Percentiles rank a stretch among this genome's conserved stretches.
Evolutionary conservation across 2,329 filamentous ascomycete species (phyloP).

Genomic region (Colletotrichum sp.): DNA sequence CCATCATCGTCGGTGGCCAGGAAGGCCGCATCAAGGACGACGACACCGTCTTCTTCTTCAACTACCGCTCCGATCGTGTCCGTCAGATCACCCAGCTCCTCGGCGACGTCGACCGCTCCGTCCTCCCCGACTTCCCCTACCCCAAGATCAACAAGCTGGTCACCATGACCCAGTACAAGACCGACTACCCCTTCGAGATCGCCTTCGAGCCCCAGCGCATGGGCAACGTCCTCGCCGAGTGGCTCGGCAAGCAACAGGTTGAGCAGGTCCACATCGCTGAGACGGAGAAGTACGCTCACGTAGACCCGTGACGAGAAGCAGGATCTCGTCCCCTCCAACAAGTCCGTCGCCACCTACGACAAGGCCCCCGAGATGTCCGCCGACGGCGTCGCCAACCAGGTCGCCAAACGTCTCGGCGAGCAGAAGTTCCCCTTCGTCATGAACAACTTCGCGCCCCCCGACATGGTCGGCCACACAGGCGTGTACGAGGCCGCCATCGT

Average conservation of each 20-base stretch:
- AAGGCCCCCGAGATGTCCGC: conserved; percentile 95
- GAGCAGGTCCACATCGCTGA: conserved; percentile 97
- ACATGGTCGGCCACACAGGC: conserved; percentile 99
- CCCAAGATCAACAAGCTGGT: conserved; percentile 85
- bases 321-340: conserved; percentile 85
- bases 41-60: conserved; percentile 99
- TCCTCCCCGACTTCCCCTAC: conserved; percentile 89
- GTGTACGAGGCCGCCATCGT: conserved; percentile 94
- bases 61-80: conserved; percentile 98
- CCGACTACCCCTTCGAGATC: conserved; percentile 88
- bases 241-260: conserved; percentile 85
- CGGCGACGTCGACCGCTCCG: conserved; percentile 90
- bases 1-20: conserved; percentile 90
- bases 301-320: conserved; percentile 88
- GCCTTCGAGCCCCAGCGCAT: conserved; percentile 95
- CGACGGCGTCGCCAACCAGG: conserved; percentile 86
- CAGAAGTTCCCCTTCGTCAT: conserved; percentile 95
- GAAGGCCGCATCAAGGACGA: conserved; percentile 87
- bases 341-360: conserved; percentile 91
- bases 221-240: conserved; percentile 98
- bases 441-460: conserved; percentile 99
- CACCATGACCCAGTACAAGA: conserved; percentile 99
- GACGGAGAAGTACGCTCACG: conserved; percentile 99
- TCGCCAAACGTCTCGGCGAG: conserved; percentile 84
- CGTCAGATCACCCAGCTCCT: conserved; percentile 95